Base-by-base conservation (phyloP, 768 basidiomycete species). In the Russula ochroleuca region DNA sequence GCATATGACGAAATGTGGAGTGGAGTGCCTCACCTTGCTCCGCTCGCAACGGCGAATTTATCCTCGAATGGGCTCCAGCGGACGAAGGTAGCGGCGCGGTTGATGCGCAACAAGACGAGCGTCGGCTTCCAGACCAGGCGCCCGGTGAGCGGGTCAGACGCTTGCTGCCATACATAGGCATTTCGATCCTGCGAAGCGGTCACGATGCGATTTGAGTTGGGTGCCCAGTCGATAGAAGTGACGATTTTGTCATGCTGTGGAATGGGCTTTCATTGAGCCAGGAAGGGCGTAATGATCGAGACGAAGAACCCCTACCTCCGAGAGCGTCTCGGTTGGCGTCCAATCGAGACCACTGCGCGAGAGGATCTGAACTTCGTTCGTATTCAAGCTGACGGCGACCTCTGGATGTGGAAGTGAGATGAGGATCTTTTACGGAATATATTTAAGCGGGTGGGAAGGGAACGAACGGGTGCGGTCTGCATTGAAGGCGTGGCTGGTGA, bases 141-240 rank as follows among this genome's bases (percentile, higher is more conserved):
- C 7, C 92, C 92, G 0, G 90, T 89, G 62, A 81, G 78, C 1
- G 86, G 79, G 69, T 94, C 90, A 33, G 83, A 79, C 10, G 83
- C 83, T 72, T 90, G 86, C 59, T 92, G 88, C 97, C 97, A 99
- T 37, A 99, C 97, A 72, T 99, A 99, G 41, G 97, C 96, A 73
- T 99, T 99, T 59, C 97, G 81, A 73, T 99, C 97, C 74, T 99
- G 96, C n/a, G 95, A 96, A 69, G 94, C 92, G 14, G 97, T 98
- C 28, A 99, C 96, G 76, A 99, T 96, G 50, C 92, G 89, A 77
- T 98, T 98, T 52, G 97, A 94, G 69, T 84, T 84, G 19, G 95
- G 94, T 14, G 95, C 97, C 97, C 97, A 99, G 74, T 98, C 95
- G 74, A 99, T 97, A 61, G 94, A 94, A 2, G 96, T 98, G 77